A percentile compares a stretch with the other conserved stretches of the same genome.
Conservation (phyloP, 768 basidiomycete species). For the Calocera viscosa region DNA sequence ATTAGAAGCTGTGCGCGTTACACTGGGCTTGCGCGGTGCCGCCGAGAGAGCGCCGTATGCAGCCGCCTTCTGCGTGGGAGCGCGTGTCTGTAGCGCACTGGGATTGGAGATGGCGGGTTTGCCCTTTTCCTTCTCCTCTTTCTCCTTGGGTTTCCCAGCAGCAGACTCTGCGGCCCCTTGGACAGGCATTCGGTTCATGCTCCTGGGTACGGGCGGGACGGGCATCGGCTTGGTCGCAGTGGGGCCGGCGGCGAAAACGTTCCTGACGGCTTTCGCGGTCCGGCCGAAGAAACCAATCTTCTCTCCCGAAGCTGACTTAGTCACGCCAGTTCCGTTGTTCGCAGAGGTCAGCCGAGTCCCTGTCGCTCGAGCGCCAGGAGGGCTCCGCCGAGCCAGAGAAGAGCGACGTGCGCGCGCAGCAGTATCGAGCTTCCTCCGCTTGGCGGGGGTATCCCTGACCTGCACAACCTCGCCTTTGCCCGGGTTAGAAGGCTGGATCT, state of each 20-base stretch:
- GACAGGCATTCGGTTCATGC: not conserved
- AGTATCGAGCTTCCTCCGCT: not conserved
- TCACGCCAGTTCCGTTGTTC: not conserved
- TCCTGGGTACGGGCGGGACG: not conserved
- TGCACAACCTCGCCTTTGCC: not conserved
- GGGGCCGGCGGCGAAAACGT: not conserved
- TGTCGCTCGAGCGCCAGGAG: not conserved
- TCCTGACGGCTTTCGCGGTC: not conserved
- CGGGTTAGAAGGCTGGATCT: not conserved
- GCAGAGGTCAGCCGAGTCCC: not conserved
- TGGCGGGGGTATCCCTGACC: not conserved
- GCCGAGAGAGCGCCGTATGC: not conserved
- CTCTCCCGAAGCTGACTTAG: not conserved
- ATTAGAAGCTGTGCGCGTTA: not conserved
- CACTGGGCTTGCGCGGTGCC: not conserved
- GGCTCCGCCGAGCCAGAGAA: not conserved
- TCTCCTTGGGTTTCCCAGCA: not conserved
- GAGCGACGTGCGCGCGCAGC: not conserved
- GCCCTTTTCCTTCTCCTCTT: not conserved
- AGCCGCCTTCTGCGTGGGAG: not conserved
- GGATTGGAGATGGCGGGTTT: not conserved
- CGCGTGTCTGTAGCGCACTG: not conserved
- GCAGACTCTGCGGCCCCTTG: not conserved
- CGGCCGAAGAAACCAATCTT: not conserved
- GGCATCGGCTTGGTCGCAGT: not conserved